Conservation (phyloP, 139 green algal species). For the Auxenochlorella pyrenoidosa region DNA sequence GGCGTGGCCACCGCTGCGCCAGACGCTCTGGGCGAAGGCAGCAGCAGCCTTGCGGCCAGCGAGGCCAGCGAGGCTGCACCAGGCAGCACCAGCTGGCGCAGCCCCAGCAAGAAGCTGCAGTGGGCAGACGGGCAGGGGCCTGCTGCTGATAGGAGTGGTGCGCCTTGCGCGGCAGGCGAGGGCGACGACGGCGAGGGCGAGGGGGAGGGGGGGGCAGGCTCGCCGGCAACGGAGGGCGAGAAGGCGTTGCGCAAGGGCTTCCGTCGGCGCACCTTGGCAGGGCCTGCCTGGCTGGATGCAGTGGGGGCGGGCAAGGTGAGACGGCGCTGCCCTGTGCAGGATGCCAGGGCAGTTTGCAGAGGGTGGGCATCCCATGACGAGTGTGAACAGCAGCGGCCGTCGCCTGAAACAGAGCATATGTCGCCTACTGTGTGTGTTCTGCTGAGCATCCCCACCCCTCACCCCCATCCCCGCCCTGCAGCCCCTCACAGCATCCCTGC, state of each 20-base stretch:
- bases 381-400: too few relatives aligned
- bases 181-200: neutral
- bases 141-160: slow-evolving; percentile 2
- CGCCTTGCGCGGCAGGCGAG: neutral
- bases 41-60: neutral
- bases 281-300: slow-evolving; percentile 69
- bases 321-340: too few relatives aligned
- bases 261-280: slow-evolving; percentile 64
- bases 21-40: slow-evolving; percentile 9
- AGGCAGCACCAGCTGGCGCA: neutral
- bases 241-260: slow-evolving; percentile 71
- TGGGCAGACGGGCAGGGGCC: slow-evolving; percentile 7
- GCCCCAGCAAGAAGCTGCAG: slow-evolving; percentile 26
- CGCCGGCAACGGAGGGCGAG: slow-evolving; percentile 52
- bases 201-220: slow-evolving; percentile 15
- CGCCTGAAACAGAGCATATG: too few relatives aligned
- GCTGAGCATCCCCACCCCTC: too few relatives aligned
- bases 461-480: too few relatives aligned
- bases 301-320: slow-evolving; percentile 46
- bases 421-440: too few relatives aligned
- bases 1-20: slow-evolving; percentile 2
- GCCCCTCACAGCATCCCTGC: neutral
- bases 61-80: neutral
- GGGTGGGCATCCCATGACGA: too few relatives aligned
- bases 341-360: neutral